Percentiles rank a stretch among this genome's conserved stretches.
phyloP scores from a whole-genome alignment of 345 rosid species.

The Heritiera littoralis region DNA sequence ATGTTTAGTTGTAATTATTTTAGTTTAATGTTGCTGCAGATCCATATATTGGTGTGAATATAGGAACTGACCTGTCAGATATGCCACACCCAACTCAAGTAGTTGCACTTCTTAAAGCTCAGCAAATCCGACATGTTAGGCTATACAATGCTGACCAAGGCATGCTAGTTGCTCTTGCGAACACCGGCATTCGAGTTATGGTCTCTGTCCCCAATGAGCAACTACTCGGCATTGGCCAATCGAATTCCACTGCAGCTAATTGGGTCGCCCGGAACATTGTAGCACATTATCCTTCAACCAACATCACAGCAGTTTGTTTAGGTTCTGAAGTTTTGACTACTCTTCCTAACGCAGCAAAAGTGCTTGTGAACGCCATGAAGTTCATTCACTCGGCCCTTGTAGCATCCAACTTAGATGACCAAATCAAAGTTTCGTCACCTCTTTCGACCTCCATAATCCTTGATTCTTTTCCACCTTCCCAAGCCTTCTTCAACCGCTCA shows the following conservation, averaged over 20 bases:
- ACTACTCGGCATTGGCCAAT: slow-evolving; percentile 75
- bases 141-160: slow-evolving; percentile 62
- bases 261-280: slow-evolving; percentile 67
- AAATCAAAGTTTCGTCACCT: slow-evolving; percentile 70
- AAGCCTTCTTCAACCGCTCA: slow-evolving; percentile 67
- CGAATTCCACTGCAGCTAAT: slow-evolving; percentile 71
- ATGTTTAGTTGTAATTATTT: neutral
- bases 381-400: slow-evolving; percentile 66
- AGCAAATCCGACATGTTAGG: slow-evolving; percentile 61
- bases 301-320: slow-evolving; percentile 62
- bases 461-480: slow-evolving; percentile 79
- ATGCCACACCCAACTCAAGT: slow-evolving; percentile 81
- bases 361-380: slow-evolving; percentile 60
- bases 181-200: slow-evolving; percentile 59
- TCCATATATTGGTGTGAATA: slow-evolving; percentile 57
- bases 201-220: slow-evolving; percentile 71
- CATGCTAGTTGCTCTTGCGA: slow-evolving; percentile 65
- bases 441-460: slow-evolving; percentile 61
- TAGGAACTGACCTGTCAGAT: slow-evolving; percentile 62
- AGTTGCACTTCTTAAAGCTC: slow-evolving; percentile 68
- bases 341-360: slow-evolving; percentile 59
- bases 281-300: slow-evolving; percentile 69
- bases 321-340: slow-evolving; percentile 63
- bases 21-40: slow-evolving; percentile 32
- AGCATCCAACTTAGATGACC: slow-evolving; percentile 64